Evolutionary conservation across 306 rosid species (phyloP).

Genomic region (Carpinus fangiana): DNA sequence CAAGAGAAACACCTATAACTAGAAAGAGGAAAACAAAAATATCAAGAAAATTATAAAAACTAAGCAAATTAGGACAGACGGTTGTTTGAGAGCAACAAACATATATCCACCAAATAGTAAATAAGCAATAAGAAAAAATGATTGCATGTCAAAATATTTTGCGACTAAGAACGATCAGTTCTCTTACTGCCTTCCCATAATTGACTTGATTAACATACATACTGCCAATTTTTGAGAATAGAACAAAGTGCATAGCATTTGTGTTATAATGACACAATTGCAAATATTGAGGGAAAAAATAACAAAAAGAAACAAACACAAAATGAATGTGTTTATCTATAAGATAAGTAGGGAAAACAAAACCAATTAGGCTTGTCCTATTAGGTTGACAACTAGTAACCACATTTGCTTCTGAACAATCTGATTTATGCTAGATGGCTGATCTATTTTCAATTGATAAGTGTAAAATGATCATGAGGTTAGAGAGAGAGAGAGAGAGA

Average conservation of each 20-base stretch:
- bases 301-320: background rate
- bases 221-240: background rate
- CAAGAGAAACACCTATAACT: no score
- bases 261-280: background rate
- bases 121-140: background rate
- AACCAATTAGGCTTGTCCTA: background rate
- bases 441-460: background rate
- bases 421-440: background rate
- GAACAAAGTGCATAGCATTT: background rate
- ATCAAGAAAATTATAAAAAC: no score
- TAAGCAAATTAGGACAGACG: no score
- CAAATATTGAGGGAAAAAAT: background rate
- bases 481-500: background rate
- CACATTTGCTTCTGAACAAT: slow-evolving; percentile 9
- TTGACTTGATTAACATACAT: background rate
- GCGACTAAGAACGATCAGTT: background rate
- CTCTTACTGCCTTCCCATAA: background rate
- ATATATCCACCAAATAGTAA: background rate
- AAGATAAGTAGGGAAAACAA: background rate
- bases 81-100: background rate
- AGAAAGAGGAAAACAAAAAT: no score
- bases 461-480: background rate
- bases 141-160: background rate
- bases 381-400: background rate
- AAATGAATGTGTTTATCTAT: background rate